Evolutionary conservation across 2,329 filamentous ascomycete genomes (phyloP), one percentile per base, ranked within the genome.

Genomic region (Malbranchea zuffiana): DNA sequence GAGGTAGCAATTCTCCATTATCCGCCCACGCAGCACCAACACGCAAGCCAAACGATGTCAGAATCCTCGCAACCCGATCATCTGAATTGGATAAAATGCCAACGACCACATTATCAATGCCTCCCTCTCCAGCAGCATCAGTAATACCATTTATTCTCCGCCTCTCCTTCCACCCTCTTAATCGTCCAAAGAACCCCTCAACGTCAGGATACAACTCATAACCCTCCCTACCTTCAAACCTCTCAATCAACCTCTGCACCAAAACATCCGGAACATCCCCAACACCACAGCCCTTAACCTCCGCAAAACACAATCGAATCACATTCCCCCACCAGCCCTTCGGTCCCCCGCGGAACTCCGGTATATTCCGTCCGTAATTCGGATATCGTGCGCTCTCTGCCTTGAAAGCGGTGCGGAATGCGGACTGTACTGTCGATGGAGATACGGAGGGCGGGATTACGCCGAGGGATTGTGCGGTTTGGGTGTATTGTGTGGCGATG

Each of bases 1-100:
- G 25, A 25, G 35, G 34, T 10, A 38, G 25, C 20, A 33, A 19
- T 15, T 40, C 25, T 19, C 51, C 57, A 36, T 51, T 50, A 34
- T 57, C 53, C 11, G 52, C 56, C 31, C 56, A 50, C 7, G 49
- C 44, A 38, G 48, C 46, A 3, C 61, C 61, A 23, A 66, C 55
- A 2, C 40, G 43, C 6, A 66, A 28, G 0, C 60, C 61, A 35
- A 67, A 39, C 2, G 57, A 56, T 35, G 52, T 54, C 21, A 67
- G 42, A 5, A 67, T 57, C 7, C 44, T 49, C 3, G 56, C 51
- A 13, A 66, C 54, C 2, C 64, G 54, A 39, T 66, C 63, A 46
- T 67, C 64, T 7, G 64, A 65, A 41, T 67, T 67, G 3, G 64
- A 66, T 27, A 67, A 41, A 4, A 67, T 54, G 0, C 64, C 64